Conservation (phyloP, 495 filamentous ascomycete species). For the Penicillium diatomitis region DNA sequence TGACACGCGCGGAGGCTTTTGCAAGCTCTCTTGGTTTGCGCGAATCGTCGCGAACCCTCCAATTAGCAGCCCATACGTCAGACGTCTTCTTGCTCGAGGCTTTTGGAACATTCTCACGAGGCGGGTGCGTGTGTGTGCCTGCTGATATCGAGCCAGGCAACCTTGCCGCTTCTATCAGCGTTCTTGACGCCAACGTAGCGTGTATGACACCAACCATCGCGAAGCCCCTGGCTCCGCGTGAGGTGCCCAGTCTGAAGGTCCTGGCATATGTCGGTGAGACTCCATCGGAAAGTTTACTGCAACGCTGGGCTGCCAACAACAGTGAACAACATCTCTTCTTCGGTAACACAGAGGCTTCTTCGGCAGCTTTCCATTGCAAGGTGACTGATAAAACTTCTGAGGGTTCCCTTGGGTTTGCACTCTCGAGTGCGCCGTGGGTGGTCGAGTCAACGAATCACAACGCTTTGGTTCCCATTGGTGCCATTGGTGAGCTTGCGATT, state of each 20-base stretch:
- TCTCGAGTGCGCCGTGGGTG: conserved; percentile 40
- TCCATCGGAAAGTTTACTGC: neutral
- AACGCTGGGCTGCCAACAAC: conserved; percentile 20
- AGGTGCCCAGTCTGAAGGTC: conserved; percentile 28
- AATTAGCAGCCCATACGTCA: conserved; percentile 42
- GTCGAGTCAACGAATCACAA: conserved; percentile 45
- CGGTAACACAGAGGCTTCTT: conserved; percentile 30
- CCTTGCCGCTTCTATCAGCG: conserved; percentile 26
- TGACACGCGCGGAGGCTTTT: conserved; percentile 40
- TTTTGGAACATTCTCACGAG: conserved; percentile 30
- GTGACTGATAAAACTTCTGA: conserved; percentile 1
- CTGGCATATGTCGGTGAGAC: conserved; percentile 33
- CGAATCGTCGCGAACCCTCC: conserved; percentile 46
- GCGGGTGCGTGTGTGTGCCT: conserved; percentile 39
- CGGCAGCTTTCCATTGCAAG: conserved; percentile 16
- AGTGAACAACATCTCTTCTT: conserved; percentile 23
- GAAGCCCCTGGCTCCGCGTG: conserved; percentile 31
- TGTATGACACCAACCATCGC: conserved; percentile 41
- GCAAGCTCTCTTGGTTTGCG: conserved; percentile 36
- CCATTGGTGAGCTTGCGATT: conserved; percentile 52
- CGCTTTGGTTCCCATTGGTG: conserved; percentile 46
- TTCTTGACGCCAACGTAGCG: conserved; percentile 21
- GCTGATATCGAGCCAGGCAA: conserved; percentile 20
- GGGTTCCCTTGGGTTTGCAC: conserved; percentile 16
- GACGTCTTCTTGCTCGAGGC: conserved; percentile 34